A percentile compares a stretch with the other conserved stretches of the same genome.
Evolutionary conservation across 805 yeast species (phyloP).

Genomic region (Grigorovia transvaalensis): DNA sequence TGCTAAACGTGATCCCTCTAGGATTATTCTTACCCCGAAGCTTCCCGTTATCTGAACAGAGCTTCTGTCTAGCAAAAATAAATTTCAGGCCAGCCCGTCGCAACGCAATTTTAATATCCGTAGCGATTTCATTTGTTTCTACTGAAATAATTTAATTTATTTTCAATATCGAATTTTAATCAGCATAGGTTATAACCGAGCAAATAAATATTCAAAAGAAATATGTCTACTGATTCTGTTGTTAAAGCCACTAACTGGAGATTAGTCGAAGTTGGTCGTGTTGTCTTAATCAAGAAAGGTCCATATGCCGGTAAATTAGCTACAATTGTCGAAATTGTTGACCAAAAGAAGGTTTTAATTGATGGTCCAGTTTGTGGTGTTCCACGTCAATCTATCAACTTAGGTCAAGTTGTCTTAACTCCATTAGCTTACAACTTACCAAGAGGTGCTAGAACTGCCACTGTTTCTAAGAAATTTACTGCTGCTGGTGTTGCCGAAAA

Average conservation of each 20-base stretch:
- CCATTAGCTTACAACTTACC: constrained; percentile 84
- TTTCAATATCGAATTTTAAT: neutral
- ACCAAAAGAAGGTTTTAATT: constrained; percentile 94
- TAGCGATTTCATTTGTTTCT: neutral
- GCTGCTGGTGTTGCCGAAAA: constrained; percentile 79
- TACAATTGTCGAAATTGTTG: constrained; percentile 95
- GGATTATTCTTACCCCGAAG: too few relatives aligned
- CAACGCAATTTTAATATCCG: neutral
- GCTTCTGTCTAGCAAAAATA: too few relatives aligned
- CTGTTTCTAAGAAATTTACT: constrained; percentile 86
- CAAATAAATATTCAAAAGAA: constrained; percentile 10
- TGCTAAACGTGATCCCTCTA: too few relatives aligned
- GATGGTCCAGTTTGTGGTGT: constrained; percentile 91
- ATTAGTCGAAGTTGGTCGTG: constrained; percentile 98
- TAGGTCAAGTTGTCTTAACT: constrained; percentile 85
- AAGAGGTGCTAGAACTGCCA: constrained; percentile 87
- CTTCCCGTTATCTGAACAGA: too few relatives aligned
- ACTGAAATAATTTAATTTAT: neutral
- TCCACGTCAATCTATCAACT: constrained; percentile 83
- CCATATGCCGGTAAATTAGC: constrained; percentile 73
- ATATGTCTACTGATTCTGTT: constrained; percentile 60
- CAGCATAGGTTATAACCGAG: constrained; percentile 1
- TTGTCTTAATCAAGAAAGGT: constrained; percentile 83
- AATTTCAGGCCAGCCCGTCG: too few relatives aligned
- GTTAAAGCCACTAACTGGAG: constrained; percentile 98